A percentile compares a stretch with the other conserved stretches of the same genome.
phyloP scores from a whole-genome alignment of 2,329 filamentous ascomycete species.

The Colletotrichum noveboracense region DNA sequence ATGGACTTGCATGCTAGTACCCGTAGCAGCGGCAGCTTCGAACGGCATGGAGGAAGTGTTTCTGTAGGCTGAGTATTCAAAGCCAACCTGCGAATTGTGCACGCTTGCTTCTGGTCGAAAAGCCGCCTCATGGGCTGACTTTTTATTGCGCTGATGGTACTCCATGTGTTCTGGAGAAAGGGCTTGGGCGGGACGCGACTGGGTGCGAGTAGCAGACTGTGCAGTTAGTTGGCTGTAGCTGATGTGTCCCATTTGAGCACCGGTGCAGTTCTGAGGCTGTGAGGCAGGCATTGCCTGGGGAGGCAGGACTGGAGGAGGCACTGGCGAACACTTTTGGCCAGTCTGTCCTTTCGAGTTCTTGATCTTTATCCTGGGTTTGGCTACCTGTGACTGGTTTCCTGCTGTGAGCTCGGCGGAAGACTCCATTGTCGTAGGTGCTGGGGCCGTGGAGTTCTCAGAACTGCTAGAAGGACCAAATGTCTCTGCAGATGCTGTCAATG shows the following conservation, averaged over 20 bases:
- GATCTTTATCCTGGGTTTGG: neutral
- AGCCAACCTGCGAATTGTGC: neutral
- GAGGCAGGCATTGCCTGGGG: neutral
- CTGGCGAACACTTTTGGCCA: neutral
- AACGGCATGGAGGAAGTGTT: neutral
- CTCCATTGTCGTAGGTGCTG: neutral
- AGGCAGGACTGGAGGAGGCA: neutral
- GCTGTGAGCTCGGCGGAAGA: neutral
- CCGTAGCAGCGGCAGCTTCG: neutral
- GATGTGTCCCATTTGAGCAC: neutral
- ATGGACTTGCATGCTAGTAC: neutral
- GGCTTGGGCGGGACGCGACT: neutral
- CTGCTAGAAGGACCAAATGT: neutral
- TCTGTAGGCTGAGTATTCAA: neutral
- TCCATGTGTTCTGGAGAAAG: neutral
- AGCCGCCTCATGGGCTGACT: neutral
- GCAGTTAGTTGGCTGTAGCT: neutral
- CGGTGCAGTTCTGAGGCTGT: neutral
- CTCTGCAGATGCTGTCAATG: neutral
- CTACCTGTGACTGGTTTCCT: neutral
- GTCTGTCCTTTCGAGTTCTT: neutral
- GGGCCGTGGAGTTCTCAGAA: neutral
- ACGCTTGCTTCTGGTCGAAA: neutral
- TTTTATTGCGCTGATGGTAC: neutral
- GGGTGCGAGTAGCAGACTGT: neutral